Evolutionary conservation across 2,329 filamentous ascomycete genomes (phyloP).

Genomic region (Tolypocladium tundrense): DNA sequence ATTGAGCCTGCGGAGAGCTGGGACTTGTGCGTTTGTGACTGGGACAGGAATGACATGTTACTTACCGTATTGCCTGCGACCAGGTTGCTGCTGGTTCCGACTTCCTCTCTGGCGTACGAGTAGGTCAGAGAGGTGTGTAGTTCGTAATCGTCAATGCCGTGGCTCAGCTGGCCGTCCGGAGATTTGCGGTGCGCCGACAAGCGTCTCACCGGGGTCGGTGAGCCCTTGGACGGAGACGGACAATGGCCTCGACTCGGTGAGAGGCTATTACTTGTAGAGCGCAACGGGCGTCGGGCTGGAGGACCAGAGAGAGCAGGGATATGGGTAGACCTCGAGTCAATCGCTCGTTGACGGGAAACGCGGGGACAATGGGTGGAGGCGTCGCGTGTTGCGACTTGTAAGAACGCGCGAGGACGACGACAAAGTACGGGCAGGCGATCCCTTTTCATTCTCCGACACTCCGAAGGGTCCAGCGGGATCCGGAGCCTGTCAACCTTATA

Average conservation of each 20-base stretch:
- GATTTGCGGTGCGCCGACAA: neutral
- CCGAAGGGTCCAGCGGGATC: neutral
- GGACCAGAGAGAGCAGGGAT: neutral
- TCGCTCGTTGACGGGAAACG: neutral
- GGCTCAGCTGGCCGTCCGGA: neutral
- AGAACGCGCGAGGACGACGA: neutral
- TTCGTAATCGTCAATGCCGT: neutral
- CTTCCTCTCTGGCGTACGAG: neutral
- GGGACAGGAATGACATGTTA: neutral
- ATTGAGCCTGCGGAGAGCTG: neutral
- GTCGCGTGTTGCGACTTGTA: neutral
- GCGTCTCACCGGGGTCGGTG: neutral
- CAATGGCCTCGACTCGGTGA: neutral
- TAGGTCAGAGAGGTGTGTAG: neutral
- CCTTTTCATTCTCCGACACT: neutral
- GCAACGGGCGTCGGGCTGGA: neutral
- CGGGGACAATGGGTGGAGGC: neutral
- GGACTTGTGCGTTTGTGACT: neutral
- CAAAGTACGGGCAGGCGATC: neutral
- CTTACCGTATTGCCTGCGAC: neutral
- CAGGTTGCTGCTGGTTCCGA: no score
- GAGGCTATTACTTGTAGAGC: neutral
- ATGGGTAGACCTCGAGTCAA: neutral
- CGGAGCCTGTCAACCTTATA: neutral
- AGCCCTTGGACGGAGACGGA: neutral